Base-by-base conservation (phyloP, 768 basidiomycete species). In the Pulveroboletus sp. region DNA sequence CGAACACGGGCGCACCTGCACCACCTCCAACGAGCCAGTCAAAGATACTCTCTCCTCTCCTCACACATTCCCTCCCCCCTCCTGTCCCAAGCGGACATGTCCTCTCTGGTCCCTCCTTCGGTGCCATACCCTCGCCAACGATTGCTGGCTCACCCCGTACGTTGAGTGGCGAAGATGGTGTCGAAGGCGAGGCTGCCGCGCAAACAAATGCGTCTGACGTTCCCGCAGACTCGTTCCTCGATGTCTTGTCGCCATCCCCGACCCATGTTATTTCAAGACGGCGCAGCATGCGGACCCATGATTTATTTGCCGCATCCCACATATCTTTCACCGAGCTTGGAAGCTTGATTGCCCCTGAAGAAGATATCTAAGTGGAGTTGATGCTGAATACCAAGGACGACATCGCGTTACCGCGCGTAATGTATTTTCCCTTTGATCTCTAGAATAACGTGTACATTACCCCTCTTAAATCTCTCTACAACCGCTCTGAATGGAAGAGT, bases 281-380 rank as follows among this genome's bases (percentile, higher is more conserved):
- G 9, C 54, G 37, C 31, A 63, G 58, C 14, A 3, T 65, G 45
- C 61, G 63, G 15, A 50, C 55, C 4, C 63, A 65, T 15, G 63
- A 64, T 17, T 7, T 58, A 7, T 64, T 66, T 21, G 58, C 64
- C 8, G 43, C 51, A 28, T 66, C 64, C 0, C 64, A 63, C 27
- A 58, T 64, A 1, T 64, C 63, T 0, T 64, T 64, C 31, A 18
- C 63, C 0, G 64, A 64, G 8, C 61, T 64, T 7, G 63, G 63
- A 11, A 66, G 41, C 44, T n/a, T 63, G 50, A 41, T 63, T 11
- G 52, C 54, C 12, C 40, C 63, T 0, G n/a, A 49, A 3, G 8
- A 44, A 15, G 55, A 36, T 39, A 5, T 2, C n/a, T 36, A 8
- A 37, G 26, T 36, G n/a, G 17, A 6, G n/a, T 6, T 26, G 18